Percentiles rank a stretch among this genome's conserved stretches.
phyloP scores from a whole-genome alignment of 805 yeast genomes.

The Saturnispora zaruensis region DNA sequence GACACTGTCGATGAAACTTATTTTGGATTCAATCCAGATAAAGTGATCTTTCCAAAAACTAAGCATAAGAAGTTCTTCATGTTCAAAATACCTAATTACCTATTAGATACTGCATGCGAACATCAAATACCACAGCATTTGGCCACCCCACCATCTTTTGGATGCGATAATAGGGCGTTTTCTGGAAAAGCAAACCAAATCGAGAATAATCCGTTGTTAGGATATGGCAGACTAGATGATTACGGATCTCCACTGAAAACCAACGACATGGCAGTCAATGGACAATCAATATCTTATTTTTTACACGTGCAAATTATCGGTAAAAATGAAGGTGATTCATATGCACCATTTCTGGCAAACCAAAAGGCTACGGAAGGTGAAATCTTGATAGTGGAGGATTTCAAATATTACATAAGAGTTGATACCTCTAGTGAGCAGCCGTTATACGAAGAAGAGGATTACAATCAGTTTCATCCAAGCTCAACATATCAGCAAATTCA shows the following conservation, averaged over 20 bases:
- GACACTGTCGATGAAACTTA: conserved; percentile 22
- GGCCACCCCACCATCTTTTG: conserved; percentile 35
- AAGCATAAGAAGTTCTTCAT: conserved; percentile 49
- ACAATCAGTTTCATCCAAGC: conserved; percentile 2
- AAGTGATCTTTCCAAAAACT: conserved; percentile 37
- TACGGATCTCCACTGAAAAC: conserved; percentile 46
- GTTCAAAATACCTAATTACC: conserved; percentile 44
- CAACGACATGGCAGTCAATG: conserved; percentile 36
- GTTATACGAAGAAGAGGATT: conserved; percentile 4
- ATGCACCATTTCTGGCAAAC: neutral
- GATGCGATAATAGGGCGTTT: conserved; percentile 25
- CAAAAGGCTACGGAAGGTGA: conserved; percentile 19
- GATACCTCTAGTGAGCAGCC: conserved; percentile 10
- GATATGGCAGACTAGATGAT: conserved; percentile 44
- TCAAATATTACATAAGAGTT: conserved; percentile 19
- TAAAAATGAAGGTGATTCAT: conserved; percentile 17
- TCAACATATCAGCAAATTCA: conserved; percentile 13
- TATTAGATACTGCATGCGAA: conserved; percentile 45
- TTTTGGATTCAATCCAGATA: conserved; percentile 36
- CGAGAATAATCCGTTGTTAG: conserved; percentile 32
- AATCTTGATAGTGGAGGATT: conserved; percentile 18
- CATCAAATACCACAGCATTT: conserved; percentile 31
- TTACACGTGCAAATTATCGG: conserved; percentile 51
- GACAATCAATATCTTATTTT: conserved; percentile 38
- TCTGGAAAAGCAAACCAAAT: conserved; percentile 21